Conservation (phyloP, 1,284 basidiomycete species). For the Malassezia arunalokei region DNA sequence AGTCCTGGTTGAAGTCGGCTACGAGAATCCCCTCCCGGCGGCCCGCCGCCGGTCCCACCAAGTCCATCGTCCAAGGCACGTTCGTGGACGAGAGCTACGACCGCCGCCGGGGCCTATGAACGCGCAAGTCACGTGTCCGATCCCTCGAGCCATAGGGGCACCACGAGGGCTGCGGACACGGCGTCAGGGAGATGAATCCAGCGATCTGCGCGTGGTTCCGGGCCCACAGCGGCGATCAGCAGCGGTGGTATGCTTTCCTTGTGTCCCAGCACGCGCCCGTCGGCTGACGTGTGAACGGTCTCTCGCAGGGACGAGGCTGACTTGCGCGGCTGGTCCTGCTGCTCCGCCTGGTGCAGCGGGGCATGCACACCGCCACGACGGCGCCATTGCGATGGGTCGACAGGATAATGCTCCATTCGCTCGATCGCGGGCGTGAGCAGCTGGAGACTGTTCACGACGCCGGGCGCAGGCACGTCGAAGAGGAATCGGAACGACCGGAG, state of each 20-base stretch:
- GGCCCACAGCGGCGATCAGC: conserved; percentile 66
- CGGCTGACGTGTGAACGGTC: neutral
- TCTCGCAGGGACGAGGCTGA: neutral
- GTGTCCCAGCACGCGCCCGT: conserved; percentile 13
- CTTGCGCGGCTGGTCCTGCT: neutral
- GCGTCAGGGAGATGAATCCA: conserved; percentile 69
- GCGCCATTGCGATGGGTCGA: conserved; percentile 15
- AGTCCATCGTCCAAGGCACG: neutral
- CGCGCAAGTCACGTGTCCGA: neutral
- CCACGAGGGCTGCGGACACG: conserved; percentile 62
- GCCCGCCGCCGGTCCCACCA: neutral
- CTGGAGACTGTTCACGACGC: conserved; percentile 82
- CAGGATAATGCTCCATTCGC: conserved; percentile 8
- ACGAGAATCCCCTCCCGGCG: conserved; percentile 19
- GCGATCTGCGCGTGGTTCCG: conserved; percentile 76
- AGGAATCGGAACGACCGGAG: conserved; percentile 63
- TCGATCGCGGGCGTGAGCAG: conserved; percentile 51
- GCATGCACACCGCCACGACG: conserved; percentile 12
- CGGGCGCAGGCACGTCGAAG: conserved; percentile 57
- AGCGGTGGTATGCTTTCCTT: conserved; percentile 47
- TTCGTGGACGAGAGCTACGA: neutral
- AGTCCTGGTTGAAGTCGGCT: conserved; percentile 37
- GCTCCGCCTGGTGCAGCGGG: neutral
- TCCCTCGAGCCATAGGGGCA: conserved; percentile 33
- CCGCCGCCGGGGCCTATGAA: neutral